These are phyloP conservation scores for Nannochloris sp. DNA, from an alignment of 139 green algal species.

Conservation along the genomic window DNA sequence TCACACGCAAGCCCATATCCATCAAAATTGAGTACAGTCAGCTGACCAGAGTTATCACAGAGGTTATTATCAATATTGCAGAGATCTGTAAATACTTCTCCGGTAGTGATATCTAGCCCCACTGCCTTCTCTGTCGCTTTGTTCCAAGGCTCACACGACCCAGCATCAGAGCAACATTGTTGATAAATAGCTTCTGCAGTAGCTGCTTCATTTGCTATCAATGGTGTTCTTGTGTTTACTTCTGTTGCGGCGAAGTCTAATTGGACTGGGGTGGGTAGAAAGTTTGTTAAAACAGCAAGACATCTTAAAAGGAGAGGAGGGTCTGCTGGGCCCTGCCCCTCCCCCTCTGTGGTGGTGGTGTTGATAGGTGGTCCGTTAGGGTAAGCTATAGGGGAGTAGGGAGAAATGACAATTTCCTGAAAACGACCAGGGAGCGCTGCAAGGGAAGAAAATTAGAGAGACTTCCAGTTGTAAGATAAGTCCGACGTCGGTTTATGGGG, in stretches of 20 bases:
- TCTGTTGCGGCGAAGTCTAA: no score
- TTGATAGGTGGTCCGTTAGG: no score
- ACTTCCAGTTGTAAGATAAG: no score
- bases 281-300: not conserved
- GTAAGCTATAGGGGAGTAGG: not conserved
- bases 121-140: not conserved
- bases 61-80: not conserved
- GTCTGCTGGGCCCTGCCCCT: no score
- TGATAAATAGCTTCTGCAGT: not conserved
- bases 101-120: not conserved
- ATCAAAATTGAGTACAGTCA: not conserved
- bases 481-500: no score
- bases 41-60: not conserved
- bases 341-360: no score
- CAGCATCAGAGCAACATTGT: not conserved
- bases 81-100: not conserved
- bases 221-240: no score
- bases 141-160: not conserved
- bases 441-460: no score
- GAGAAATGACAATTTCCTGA: not conserved
- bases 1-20: not conserved
- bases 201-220: not conserved
- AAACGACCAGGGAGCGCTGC: not conserved
- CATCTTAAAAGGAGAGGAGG: no score
- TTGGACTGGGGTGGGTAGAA: not conserved